Evolutionary conservation across 148 eudicot genomes (phyloP), one percentile per base, ranked within the genome.

Genomic region (Diospyros kaki): DNA sequence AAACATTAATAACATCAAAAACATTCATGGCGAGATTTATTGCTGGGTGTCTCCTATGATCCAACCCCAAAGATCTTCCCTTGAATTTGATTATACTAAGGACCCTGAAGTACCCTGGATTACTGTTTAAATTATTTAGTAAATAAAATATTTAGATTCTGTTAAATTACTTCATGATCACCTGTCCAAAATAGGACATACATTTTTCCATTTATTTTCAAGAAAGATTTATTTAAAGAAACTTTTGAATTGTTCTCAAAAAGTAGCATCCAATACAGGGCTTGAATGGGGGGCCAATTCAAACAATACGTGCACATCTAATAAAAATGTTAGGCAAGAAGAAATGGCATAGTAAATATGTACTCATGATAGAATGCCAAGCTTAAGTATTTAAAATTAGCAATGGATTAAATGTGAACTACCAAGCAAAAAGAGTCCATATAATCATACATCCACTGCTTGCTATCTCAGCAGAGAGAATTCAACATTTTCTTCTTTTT

Each of bases 301-400:
- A 8, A 68, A 12, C 50, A 17, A 9, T 18, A 28, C 5, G 42
- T 6, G 15, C 6, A 50, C n/a, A 12, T 51, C 6, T 38, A 11
- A 9, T 10, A 72, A 58, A 48, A 58, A 58, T 40, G 60, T 54
- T 54, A 72, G 75, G 45, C 43, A 44, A 60, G 53, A 40, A 40
- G 60, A 71, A 58, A 55, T 7, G 6, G 41, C 8, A 9, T 45
- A 9, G 55, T 17, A 40, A 9, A 2, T 4, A 39, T 11, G 56
- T 40, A 9, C 42, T 51, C 40, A 68, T 48, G n/a, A 68, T 28
- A 68, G 28, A 28, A 13, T 17, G 51, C 38, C n/a, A 5, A 40
- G 61, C 15, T 38, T 42, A 54, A 69, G 28, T 48, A 69, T 15
- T 14, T n/a, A n/a, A 68, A 68, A 12, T 53, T 39, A 54, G 41